A percentile compares a stretch with the other conserved stretches of the same genome.
Evolutionary conservation across 2,329 filamentous ascomycete genomes (phyloP).

Genomic region (Penicillium griseofulvum): DNA sequence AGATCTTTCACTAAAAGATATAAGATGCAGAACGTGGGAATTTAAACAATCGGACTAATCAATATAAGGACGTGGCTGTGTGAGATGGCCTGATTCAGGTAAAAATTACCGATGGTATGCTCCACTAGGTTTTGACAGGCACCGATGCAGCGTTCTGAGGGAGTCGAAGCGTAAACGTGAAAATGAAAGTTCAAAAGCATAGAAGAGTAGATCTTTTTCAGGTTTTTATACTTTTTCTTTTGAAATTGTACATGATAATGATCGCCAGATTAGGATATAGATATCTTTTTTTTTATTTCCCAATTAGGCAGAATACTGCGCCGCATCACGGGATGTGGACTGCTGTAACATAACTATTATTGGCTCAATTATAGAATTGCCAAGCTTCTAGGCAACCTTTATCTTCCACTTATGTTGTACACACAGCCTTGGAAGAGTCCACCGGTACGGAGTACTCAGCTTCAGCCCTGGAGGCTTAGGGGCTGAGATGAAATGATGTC

Average conservation of each 20-base stretch:
- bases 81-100: no score
- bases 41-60: no score
- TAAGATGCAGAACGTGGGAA: no score
- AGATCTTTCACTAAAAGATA: no score
- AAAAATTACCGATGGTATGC: no score
- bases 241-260: not conserved
- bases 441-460: not conserved
- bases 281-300: not conserved
- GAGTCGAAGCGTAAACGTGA: not conserved
- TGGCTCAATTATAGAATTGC: not conserved
- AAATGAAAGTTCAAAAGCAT: not conserved
- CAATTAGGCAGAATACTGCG: slow-evolving; percentile 4
- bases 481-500: not conserved
- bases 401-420: no score
- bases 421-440: no score
- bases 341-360: not conserved
- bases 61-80: no score
- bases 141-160: not conserved
- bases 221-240: not conserved
- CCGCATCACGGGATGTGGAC: not conserved
- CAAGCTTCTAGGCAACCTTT: not conserved
- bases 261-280: not conserved
- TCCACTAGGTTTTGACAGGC: no score
- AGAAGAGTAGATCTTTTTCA: not conserved
- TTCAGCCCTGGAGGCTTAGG: not conserved